Conservation (phyloP, 192 early-diverging fungal species). For the Coemansia sp. region DNA sequence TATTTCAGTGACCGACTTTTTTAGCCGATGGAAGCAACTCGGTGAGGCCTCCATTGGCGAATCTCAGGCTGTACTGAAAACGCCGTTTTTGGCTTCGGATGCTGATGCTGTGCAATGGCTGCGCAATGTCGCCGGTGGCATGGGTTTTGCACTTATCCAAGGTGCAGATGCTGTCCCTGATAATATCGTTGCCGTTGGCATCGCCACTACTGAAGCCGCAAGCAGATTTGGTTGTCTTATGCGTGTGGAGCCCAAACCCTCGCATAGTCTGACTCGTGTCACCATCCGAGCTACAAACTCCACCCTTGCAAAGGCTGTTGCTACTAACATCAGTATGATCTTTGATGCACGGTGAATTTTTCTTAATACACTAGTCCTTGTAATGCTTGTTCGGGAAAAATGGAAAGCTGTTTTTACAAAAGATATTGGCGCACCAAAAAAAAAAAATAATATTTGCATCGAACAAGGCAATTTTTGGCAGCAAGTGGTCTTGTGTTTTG, state of each 20-base stretch:
- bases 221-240: conserved; percentile 91
- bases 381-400: no score
- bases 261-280: conserved; percentile 84
- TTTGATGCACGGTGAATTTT: conserved; percentile 24
- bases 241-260: conserved; percentile 82
- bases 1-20: conserved; percentile 77
- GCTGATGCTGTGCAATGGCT: conserved; percentile 56
- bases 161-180: conserved; percentile 85
- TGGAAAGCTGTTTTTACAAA: no score
- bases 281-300: conserved; percentile 90
- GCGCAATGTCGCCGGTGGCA: conserved; percentile 61
- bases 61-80: conserved; percentile 56
- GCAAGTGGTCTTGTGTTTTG: no score
- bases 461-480: no score
- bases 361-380: no score
- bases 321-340: conserved; percentile 40
- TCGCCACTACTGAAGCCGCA: conserved; percentile 68
- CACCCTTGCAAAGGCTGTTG: conserved; percentile 58
- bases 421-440: no score
- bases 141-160: conserved; percentile 73
- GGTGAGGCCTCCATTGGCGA: conserved; percentile 80
- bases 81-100: conserved; percentile 29
- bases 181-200: conserved; percentile 88
- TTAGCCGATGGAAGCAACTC: conserved; percentile 93
- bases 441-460: no score